These are phyloP conservation scores for Fusarium solani-melongenae DNA, from an alignment of 2,329 filamentous ascomycete species.

Conservation along the genomic window DNA sequence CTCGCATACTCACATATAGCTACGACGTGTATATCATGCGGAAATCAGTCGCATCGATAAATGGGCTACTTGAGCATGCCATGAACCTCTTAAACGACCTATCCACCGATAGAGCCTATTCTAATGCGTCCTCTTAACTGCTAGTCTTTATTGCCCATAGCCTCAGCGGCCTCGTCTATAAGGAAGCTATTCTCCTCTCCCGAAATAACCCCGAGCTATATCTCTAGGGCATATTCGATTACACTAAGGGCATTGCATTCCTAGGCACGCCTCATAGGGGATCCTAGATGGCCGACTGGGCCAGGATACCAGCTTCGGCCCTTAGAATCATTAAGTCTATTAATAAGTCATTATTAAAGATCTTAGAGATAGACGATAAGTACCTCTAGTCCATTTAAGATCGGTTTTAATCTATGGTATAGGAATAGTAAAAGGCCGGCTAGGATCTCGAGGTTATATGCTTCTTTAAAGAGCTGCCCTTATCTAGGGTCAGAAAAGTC, in stretches of 20 bases:
- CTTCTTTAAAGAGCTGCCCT: conserved; percentile 50
- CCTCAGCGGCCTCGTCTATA: conserved; percentile 53
- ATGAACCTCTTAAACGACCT: conserved; percentile 45
- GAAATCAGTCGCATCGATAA: conserved; percentile 35
- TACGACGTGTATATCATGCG: conserved; percentile 49
- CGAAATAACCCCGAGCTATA: conserved; percentile 45
- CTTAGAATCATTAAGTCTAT: conserved; percentile 46
- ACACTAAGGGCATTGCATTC: conserved; percentile 46
- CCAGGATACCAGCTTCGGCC: conserved; percentile 39
- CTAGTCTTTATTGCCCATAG: conserved; percentile 54
- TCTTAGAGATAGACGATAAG: conserved; percentile 43
- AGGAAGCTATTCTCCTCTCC: conserved; percentile 50
- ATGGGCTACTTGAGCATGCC: conserved; percentile 45
- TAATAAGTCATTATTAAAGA: conserved; percentile 45
- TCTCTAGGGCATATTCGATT: conserved; percentile 43
- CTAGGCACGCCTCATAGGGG: conserved; percentile 53
- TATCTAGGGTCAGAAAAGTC: conserved; percentile 36
- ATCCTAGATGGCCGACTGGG: conserved; percentile 49
- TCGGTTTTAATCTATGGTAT: conserved; percentile 44
- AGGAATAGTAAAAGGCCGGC: conserved; percentile 21
- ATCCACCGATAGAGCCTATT: conserved; percentile 31
- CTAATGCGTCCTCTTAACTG: conserved; percentile 27
- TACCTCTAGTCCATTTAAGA: conserved; percentile 39
- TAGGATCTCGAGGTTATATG: conserved; percentile 44
- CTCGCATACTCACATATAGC: conserved; percentile 53